Base-by-base conservation (phyloP, 23 red algal species). In the Gracilaria vermiculophylla region DNA sequence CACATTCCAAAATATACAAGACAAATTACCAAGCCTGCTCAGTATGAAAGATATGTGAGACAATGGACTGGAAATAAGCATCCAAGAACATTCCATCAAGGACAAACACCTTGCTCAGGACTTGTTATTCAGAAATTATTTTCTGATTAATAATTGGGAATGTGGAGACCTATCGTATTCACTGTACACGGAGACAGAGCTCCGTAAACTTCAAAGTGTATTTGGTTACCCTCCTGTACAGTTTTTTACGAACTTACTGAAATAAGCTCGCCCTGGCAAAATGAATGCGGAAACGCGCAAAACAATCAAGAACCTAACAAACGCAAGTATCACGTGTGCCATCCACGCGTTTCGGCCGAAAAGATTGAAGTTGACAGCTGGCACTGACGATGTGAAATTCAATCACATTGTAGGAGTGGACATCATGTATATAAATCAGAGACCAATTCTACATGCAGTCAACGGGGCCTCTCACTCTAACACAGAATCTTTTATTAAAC, bases 1-100 rank as follows among this genome's bases (percentile, higher is more conserved):
- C 9, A 85, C 6, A 34, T 85, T 85, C 43, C 25, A 51, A 25
- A 72, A 70, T 19, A 3, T 70, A 5, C 23, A 50, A 3, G 80
- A 50, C 7, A 85, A 70, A 17, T 3, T 70, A 7, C 64, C 80
- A 44, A 24, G 35, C 0, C 37, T 69, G 19, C 47, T 85, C 3
- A 70, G 61, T 12, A 85, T 50, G 42, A 66, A 28, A 8, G 80
- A 85, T 13, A 85, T 85, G 80, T 52, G 9, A 6, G 61, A 85
- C 42, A 85, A 85, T 24, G 80, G 61, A 0, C 24, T 85, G 16
- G 80, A 85, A n/a, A 9, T 85, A 1, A 70, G 61, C 31, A 64
- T 85, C 32, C 78, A 82, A 20, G 24, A 66, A 3, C 33, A 65
- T 7, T 0, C 0, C 0, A 55, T 82, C 24, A 64, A 19, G 16